A percentile compares a stretch with the other conserved stretches of the same genome.
Evolutionary conservation across 1,284 basidiomycete genomes (phyloP).

Genomic region (Inonotus hispidus): DNA sequence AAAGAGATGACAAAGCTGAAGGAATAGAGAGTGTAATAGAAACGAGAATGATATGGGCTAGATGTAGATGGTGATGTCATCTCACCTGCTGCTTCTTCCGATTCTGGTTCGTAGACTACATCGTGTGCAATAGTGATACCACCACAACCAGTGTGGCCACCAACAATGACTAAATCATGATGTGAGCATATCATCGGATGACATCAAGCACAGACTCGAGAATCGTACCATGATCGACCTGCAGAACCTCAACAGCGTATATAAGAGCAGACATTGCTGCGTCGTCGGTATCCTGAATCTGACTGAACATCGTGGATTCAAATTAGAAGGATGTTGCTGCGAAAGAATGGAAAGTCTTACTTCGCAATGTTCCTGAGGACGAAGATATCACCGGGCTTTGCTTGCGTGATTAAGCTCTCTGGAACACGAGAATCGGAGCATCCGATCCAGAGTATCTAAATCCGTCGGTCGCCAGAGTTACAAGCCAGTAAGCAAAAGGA

Average conservation of each 20-base stretch:
- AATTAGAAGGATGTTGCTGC: background rate
- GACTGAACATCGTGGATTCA: background rate
- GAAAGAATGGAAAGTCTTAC: too few species aligned
- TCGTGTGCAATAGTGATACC: background rate
- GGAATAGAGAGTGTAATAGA: too few species aligned
- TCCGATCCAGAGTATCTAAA: slow-evolving; percentile 50
- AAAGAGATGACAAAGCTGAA: too few species aligned
- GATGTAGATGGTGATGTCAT: too few species aligned
- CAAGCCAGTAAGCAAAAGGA: too few species aligned
- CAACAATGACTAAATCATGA: background rate
- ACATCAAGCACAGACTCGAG: background rate
- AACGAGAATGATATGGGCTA: too few species aligned
- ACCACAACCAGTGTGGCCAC: background rate
- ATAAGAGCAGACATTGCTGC: background rate
- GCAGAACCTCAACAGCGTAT: background rate
- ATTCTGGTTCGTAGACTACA: background rate
- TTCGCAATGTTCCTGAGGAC: slow-evolving; percentile 22
- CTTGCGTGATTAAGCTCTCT: slow-evolving; percentile 33
- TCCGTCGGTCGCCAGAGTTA: background rate
- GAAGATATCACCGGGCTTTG: slow-evolving; percentile 45
- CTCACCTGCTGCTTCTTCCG: background rate
- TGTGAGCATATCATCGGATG: background rate
- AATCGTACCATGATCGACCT: background rate
- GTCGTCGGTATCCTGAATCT: background rate
- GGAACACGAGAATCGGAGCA: slow-evolving; percentile 47